A percentile compares a stretch with the other conserved stretches of the same genome.
Evolutionary conservation across 2,329 filamentous ascomycete genomes (phyloP).

Genomic region (Alternaria postmessia): DNA sequence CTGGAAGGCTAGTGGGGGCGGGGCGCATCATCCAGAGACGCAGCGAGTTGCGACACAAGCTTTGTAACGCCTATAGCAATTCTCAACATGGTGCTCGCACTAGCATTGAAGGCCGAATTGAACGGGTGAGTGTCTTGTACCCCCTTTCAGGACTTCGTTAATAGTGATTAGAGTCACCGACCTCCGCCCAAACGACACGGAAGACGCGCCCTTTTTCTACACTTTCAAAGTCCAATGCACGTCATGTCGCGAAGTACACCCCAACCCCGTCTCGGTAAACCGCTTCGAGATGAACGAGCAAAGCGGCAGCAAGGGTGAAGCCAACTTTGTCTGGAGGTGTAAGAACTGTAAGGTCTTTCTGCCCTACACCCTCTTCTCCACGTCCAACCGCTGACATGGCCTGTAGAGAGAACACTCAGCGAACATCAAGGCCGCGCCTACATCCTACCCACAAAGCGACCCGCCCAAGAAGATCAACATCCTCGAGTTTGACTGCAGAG

Average conservation of each 20-base stretch:
- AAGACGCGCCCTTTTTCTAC: constrained; percentile 89
- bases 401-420: constrained; percentile 84
- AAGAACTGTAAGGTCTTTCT: constrained; percentile 88
- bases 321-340: constrained; percentile 99
- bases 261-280: constrained; percentile 85
- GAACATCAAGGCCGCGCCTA: constrained; percentile 77
- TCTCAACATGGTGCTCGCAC: constrained; percentile 47
- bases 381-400: constrained; percentile 10
- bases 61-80: background rate
- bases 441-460: constrained; percentile 73
- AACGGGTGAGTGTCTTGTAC: constrained; percentile 35
- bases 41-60: constrained; percentile 5
- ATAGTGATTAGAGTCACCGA: constrained; percentile 78
- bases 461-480: constrained; percentile 80
- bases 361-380: constrained; percentile 11
- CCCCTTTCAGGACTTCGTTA: background rate
- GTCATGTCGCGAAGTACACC: constrained; percentile 91
- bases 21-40: constrained; percentile 13
- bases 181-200: constrained; percentile 82
- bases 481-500: constrained; percentile 91
- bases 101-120: constrained; percentile 50
- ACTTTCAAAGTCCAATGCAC: constrained; percentile 98
- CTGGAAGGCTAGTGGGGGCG: constrained; percentile 19
- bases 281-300: constrained; percentile 92
- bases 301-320: constrained; percentile 91